phyloP scores from a whole-genome alignment of 1,284 basidiomycete genomes.

The Leccinum subspadiceum region DNA sequence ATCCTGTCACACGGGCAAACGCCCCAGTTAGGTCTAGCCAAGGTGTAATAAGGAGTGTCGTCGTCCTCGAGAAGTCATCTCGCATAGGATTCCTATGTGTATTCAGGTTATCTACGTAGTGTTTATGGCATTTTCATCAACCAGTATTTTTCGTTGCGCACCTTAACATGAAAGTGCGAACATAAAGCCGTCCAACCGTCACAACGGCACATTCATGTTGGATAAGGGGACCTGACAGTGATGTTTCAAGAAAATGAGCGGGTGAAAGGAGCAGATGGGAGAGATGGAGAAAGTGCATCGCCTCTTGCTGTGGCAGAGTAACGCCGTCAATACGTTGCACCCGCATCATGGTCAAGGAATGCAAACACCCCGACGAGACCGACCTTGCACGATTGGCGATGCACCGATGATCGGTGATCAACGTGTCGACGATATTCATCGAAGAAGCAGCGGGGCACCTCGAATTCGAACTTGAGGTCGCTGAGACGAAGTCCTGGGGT shows the following conservation, averaged over 20 bases:
- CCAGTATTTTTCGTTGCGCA: not conserved
- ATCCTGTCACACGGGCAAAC: not conserved
- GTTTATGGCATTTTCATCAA: not conserved
- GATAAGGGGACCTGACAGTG: not conserved
- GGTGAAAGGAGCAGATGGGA: not conserved
- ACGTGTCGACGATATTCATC: not conserved
- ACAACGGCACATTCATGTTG: not conserved
- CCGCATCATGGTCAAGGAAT: not conserved
- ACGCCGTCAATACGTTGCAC: not conserved
- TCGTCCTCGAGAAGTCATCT: not conserved
- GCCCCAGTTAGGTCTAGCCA: not conserved
- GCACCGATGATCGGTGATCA: not conserved
- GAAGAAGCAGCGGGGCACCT: not conserved
- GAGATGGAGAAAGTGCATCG: not conserved
- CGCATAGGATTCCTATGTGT: not conserved
- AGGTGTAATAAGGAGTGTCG: not conserved
- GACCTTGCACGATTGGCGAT: not conserved
- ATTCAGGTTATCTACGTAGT: not conserved
- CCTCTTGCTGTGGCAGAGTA: not conserved
- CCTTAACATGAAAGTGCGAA: not conserved
- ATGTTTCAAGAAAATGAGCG: not conserved
- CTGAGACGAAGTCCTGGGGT: not conserved
- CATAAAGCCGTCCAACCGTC: not conserved
- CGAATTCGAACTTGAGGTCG: not conserved
- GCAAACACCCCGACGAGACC: not conserved